Evolutionary conservation across 2,329 filamentous ascomycete genomes (phyloP).

Genomic region (Ophiocordyceps camponoti-leonardi): DNA sequence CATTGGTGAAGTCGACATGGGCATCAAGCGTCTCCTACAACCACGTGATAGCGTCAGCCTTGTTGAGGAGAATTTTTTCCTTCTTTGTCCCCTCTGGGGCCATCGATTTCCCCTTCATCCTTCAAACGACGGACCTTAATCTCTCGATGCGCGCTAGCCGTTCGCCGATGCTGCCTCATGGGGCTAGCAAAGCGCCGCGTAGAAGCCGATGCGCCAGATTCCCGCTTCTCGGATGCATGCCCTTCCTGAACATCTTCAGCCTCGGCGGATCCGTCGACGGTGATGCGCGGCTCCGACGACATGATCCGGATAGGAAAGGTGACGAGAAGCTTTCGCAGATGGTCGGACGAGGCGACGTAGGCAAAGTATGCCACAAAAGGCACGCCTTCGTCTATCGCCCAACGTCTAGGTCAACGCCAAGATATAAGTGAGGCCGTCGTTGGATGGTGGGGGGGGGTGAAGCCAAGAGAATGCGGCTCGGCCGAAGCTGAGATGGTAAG

Average conservation of each 20-base stretch:
- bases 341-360: too few species aligned
- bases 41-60: background rate
- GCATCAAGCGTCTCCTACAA: slow-evolving; percentile 79
- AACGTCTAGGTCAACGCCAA: background rate
- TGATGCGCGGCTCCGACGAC: background rate
- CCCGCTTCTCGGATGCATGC: slow-evolving; percentile 17
- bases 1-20: slow-evolving; percentile 69
- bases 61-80: too few species aligned
- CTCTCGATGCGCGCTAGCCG: slow-evolving; percentile 38
- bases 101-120: background rate
- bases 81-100: too few species aligned
- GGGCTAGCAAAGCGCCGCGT: slow-evolving; percentile 30
- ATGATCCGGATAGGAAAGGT: background rate
- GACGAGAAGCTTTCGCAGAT: background rate
- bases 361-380: too few species aligned
- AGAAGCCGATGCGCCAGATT: slow-evolving; percentile 21
- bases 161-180: slow-evolving; percentile 38
- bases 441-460: background rate
- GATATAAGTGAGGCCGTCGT: background rate
- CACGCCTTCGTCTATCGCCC: too few species aligned
- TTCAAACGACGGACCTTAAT: slow-evolving; percentile 27
- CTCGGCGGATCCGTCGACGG: background rate
- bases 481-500: background rate
- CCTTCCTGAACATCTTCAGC: background rate
- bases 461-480: background rate